phyloP scores from a whole-genome alignment of 192 early-diverging fungal genomes.

The Mortierella claussenii region DNA sequence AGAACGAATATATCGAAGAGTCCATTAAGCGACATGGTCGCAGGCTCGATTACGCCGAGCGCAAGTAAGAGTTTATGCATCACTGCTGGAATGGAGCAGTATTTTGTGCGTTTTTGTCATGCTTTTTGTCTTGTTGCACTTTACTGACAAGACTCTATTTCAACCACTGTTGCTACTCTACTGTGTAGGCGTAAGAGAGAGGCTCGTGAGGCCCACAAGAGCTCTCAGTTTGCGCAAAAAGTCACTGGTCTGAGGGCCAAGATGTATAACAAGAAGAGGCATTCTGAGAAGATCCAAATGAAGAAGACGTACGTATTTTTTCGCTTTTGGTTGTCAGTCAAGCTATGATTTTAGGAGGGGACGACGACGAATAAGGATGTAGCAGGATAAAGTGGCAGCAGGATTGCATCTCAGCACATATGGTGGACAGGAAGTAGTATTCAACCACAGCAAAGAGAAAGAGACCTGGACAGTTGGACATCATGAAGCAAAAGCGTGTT shows the following conservation, averaged over 20 bases:
- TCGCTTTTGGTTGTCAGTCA: too few relatives aligned
- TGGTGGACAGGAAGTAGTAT: too few relatives aligned
- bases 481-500: too few relatives aligned
- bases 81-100: too few relatives aligned
- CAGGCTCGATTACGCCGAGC: conserved; percentile 93
- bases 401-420: too few relatives aligned
- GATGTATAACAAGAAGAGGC: conserved; percentile 98
- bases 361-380: too few relatives aligned
- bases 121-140: conserved; percentile 1
- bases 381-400: too few relatives aligned
- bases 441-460: too few relatives aligned
- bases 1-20: conserved; percentile 99
- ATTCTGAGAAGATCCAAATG: conserved; percentile 99
- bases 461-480: too few relatives aligned
- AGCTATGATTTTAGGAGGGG: too few relatives aligned
- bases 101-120: neutral
- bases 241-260: conserved; percentile 98
- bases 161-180: neutral
- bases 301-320: conserved; percentile 87
- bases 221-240: conserved; percentile 94
- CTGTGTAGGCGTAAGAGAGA: conserved; percentile 87
- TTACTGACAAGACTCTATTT: neutral
- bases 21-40: conserved; percentile 97
- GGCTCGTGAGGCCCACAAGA: conserved; percentile 93
- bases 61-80: conserved; percentile 81